Base-by-base conservation (phyloP, 2,329 filamentous ascomycete genomes). In the Colletotrichum sp. region DNA sequence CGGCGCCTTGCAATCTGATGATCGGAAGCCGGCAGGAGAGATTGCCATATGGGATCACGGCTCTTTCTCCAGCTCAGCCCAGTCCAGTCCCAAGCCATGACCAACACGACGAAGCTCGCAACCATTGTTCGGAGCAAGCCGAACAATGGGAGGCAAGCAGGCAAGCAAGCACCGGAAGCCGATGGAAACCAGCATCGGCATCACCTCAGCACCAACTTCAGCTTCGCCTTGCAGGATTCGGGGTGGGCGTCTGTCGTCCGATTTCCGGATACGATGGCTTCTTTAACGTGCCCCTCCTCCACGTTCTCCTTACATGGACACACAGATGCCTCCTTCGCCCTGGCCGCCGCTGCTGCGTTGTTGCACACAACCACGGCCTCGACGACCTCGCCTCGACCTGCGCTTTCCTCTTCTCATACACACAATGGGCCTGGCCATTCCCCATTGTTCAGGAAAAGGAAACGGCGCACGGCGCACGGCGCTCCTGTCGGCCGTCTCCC, bases 401-500 rank as follows among this genome's bases (percentile, higher is more conserved):
- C 32, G 66, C 52, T 69, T 69, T 69, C 55, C 21, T 56, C 9
- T 52, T 64, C 18, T 34, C 61, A 43, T 64, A 26, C 34, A 38
- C n/a, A 62, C 24, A 32, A 68, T 21, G 7, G 66, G 9, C 55
- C 52, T 21, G 48, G 65, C 55, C 16, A 61, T 21, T 28, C 28
- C 24, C 55, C 32, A 48, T 62, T 62, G 36, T 62, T 62, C 56
- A 30, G 30, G 36, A 12, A 32, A 24, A 34, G 55, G 32, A 62
- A 69, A 61, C 55, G 16, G 38, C 70, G 71, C 64, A 61, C 55
- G n/a, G 26, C 70, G 71, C 64, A 73, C 70, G 69, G 56, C 73
- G 48, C 64, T 48, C 38, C 64, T 65, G 43, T 70, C 71, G 60
- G 30, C 43, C 58, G 13, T 36, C 30, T 16, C 36, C 36, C 36